Conservation (phyloP, 139 green algal species). For the Chlamydomonas schloesseri region DNA sequence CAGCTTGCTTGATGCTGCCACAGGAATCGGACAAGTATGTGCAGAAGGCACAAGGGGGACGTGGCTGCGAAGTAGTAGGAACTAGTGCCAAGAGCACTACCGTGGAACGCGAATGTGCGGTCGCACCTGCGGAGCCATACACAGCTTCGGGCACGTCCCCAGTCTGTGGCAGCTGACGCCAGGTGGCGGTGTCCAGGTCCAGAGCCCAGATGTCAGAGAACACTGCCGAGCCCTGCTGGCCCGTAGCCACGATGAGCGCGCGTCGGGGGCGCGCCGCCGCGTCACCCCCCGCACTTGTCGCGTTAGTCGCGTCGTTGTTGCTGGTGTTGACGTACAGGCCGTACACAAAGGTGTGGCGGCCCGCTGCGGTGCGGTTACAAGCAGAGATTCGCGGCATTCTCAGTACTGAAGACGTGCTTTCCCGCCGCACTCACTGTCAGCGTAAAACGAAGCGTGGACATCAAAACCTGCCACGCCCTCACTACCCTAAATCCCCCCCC, state of each 20-base stretch:
- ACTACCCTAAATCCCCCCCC: too few species aligned
- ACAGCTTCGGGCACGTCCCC: background rate
- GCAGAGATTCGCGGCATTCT: background rate
- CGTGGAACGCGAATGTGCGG: too few species aligned
- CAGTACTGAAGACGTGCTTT: too few species aligned
- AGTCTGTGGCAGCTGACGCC: background rate
- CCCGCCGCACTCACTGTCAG: too few species aligned
- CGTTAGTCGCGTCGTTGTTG: background rate
- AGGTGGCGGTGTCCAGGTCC: background rate
- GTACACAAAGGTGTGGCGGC: constrained; percentile 2
- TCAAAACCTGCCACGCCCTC: too few species aligned
- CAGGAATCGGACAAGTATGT: too few species aligned
- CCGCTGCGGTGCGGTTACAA: background rate
- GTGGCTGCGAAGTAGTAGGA: too few species aligned
- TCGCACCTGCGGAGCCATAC: constrained; percentile 1
- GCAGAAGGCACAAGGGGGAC: too few species aligned
- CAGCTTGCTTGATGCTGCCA: too few species aligned
- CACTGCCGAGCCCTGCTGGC: background rate
- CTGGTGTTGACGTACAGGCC: background rate
- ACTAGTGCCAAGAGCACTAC: too few species aligned
- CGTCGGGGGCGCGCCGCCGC: background rate
- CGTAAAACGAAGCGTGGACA: too few species aligned
- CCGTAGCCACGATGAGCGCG: background rate
- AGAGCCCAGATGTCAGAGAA: background rate
- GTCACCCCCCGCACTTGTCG: background rate